Evolutionary conservation across 768 basidiomycete species (phyloP).

Genomic region (Amanita muscaria): DNA sequence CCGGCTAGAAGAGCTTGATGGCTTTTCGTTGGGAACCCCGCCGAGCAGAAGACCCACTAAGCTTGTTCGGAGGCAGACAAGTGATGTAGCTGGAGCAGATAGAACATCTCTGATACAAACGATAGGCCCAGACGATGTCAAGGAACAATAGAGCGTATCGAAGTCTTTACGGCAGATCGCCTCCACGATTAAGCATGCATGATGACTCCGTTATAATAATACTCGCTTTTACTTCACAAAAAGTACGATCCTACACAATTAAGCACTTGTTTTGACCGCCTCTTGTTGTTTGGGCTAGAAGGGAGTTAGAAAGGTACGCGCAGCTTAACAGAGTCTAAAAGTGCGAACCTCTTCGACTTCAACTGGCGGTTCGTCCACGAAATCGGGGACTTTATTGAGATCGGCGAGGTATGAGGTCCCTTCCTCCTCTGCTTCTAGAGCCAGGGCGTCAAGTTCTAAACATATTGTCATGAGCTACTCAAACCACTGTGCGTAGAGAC

Average conservation of each 20-base stretch:
- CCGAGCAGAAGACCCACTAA: constrained; percentile 24
- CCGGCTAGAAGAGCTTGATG: constrained; percentile 26
- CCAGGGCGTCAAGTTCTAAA: constrained; percentile 87
- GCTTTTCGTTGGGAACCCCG: constrained; percentile 33
- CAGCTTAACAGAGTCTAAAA: neutral
- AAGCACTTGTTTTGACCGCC: constrained; percentile 40
- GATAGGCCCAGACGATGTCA: neutral
- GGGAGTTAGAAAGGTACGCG: neutral
- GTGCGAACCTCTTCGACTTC: constrained; percentile 51
- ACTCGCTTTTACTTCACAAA: neutral
- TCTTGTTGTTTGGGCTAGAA: constrained; percentile 26
- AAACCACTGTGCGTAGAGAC: neutral
- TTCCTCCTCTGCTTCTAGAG: constrained; percentile 88
- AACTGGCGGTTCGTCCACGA: constrained; percentile 81
- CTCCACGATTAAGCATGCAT: too few species aligned
- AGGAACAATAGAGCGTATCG: too few species aligned
- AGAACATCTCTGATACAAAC: constrained; percentile 4
- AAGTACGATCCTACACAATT: neutral
- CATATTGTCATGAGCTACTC: neutral
- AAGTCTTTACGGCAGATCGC: too few species aligned
- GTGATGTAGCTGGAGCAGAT: constrained; percentile 10
- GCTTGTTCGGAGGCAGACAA: constrained; percentile 18
- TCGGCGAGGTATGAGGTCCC: constrained; percentile 83
- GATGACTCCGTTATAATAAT: neutral
- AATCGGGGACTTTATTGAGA: constrained; percentile 84